Evolutionary conservation across 306 rosid species (phyloP).

Genomic region (Datisca glomerata): DNA sequence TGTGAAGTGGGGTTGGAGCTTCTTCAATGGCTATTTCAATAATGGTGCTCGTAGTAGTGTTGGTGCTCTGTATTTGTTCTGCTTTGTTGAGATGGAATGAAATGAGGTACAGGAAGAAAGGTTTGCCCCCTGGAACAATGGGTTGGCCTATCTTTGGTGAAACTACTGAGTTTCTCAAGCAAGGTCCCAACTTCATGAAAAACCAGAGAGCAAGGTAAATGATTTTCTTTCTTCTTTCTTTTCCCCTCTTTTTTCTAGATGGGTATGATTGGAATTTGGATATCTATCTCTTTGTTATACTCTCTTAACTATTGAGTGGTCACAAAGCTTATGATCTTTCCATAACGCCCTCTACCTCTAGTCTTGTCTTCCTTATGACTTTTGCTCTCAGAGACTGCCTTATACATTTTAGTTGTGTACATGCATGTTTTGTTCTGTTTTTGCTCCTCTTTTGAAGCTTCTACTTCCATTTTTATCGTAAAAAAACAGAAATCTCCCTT

Average conservation of each 20-base stretch:
- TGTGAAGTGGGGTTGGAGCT: conserved; percentile 17
- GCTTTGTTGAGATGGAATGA: conserved; percentile 85
- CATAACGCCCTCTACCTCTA: no score
- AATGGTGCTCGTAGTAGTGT: conserved; percentile 24
- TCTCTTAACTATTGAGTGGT: no score
- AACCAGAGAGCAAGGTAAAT: conserved; percentile 75
- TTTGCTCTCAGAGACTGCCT: no score
- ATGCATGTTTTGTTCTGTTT: no score
- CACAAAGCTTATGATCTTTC: no score
- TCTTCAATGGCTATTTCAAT: conserved; percentile 59
- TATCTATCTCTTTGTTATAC: no score
- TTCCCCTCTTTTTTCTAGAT: conserved; percentile 1
- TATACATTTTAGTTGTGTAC: no score
- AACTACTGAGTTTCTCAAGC: conserved; percentile 92
- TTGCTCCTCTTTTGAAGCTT: no score
- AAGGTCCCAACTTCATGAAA: conserved; percentile 96
- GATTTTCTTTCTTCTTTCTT: neutral
- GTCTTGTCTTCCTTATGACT: no score
- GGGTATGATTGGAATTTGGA: no score
- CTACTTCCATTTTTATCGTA: no score
- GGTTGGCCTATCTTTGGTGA: conserved; percentile 99
- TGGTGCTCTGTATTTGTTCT: conserved; percentile 74
- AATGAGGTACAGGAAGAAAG: conserved; percentile 64
- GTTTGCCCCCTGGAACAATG: conserved; percentile 96
- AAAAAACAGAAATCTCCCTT: no score